A percentile compares a stretch with the other conserved stretches of the same genome.
These are phyloP conservation scores for Schizosaccharomyces japonicus DNA, from an alignment of 805 yeast genomes.

Conservation along the genomic window DNA sequence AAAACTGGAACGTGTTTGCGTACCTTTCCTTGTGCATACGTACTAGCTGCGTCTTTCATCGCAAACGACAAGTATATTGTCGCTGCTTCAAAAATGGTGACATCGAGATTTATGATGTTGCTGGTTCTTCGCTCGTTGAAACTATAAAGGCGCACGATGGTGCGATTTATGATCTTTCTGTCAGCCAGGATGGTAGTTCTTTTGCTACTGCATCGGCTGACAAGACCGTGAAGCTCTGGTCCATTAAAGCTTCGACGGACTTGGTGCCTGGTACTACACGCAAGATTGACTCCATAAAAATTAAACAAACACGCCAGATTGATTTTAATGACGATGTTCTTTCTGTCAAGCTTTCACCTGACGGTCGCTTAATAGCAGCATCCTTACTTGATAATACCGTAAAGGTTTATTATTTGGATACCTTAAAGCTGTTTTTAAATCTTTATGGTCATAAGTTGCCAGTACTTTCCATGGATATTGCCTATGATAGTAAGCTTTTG, in stretches of 20 bases:
- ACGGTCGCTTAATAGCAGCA: conserved; percentile 50
- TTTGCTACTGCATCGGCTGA: conserved; percentile 88
- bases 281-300: conserved; percentile 27
- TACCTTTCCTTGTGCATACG: conserved; percentile 73
- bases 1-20: conserved; percentile 52
- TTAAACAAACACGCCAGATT: conserved; percentile 55
- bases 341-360: conserved; percentile 58
- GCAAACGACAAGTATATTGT: conserved; percentile 61
- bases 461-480: conserved; percentile 75
- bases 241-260: conserved; percentile 35
- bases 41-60: conserved; percentile 52
- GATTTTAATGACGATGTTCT: conserved; percentile 73
- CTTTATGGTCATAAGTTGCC: conserved; percentile 93
- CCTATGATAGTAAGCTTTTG: conserved; percentile 64
- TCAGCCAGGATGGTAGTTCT: conserved; percentile 63
- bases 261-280: conserved; percentile 47
- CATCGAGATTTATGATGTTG: conserved; percentile 63
- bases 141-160: conserved; percentile 55
- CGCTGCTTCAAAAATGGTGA: conserved; percentile 70
- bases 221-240: conserved; percentile 75
- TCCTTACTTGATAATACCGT: conserved; percentile 85
- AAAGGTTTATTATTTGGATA: conserved; percentile 64
- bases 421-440: conserved; percentile 67
- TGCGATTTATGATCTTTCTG: conserved; percentile 77
- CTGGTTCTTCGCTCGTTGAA: conserved; percentile 52